Conservation (phyloP, 139 green algal species). For the Tetraselmis chui region DNA sequence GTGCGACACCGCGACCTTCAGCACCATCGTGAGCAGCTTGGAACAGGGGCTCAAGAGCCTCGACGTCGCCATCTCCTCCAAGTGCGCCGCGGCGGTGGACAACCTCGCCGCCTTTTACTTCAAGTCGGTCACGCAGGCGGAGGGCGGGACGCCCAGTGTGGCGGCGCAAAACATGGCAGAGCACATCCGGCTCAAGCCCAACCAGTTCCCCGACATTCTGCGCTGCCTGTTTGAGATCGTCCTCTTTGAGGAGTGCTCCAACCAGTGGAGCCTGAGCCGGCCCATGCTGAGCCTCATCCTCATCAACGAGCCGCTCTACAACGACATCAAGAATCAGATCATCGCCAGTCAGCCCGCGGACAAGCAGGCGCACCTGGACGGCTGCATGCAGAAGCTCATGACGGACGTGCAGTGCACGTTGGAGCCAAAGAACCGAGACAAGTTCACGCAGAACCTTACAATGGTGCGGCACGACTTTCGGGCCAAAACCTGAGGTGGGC, state of each 20-base stretch:
- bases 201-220: conserved; percentile 57
- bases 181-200: conserved; percentile 49
- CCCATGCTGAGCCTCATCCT: conserved; percentile 96
- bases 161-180: conserved; percentile 41
- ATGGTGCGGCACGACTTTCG: conserved; percentile 87
- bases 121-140: conserved; percentile 25
- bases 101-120: conserved; percentile 85
- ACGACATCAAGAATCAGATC: conserved; percentile 62
- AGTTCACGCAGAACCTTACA: conserved; percentile 97
- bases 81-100: conserved; percentile 85
- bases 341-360: conserved; percentile 58
- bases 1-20: conserved; percentile 75
- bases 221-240: conserved; percentile 91
- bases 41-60: conserved; percentile 69
- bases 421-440: conserved; percentile 94
- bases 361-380: conserved; percentile 41
- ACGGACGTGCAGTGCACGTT: conserved; percentile 74
- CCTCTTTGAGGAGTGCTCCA: conserved; percentile 95
- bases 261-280: conserved; percentile 91
- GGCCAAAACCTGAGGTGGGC: conserved; percentile 47
- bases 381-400: conserved; percentile 92
- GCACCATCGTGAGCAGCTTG: conserved; percentile 71
- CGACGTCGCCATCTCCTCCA: conserved; percentile 62
- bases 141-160: neutral
- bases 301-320: conserved; percentile 76